Conservation (phyloP, 192 early-diverging fungal genomes). For the Podila verticillata region DNA sequence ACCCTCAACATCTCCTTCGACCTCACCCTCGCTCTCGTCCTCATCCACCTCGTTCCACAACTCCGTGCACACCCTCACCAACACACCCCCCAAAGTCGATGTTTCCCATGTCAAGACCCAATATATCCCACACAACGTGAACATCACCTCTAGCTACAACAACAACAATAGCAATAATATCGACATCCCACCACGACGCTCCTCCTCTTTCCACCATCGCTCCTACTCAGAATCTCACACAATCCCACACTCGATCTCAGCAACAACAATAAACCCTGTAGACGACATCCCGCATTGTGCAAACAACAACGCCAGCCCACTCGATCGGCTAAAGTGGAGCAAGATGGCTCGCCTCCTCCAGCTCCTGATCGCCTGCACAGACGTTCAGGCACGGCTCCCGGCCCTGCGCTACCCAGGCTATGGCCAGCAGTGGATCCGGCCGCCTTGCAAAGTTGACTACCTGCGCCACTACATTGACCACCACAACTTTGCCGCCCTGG, state of each 20-base stretch:
- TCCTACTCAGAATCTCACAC: too few relatives aligned
- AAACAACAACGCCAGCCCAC: neutral
- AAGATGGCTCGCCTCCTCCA: constrained; percentile 35
- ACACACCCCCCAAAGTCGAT: too few relatives aligned
- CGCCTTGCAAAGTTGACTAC: constrained; percentile 38
- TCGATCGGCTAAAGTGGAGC: constrained; percentile 16
- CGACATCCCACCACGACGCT: neutral
- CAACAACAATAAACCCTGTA: neutral
- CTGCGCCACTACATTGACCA: constrained; percentile 29
- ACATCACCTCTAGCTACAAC: neutral
- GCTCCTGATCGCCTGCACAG: constrained; percentile 37
- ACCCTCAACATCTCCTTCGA: neutral
- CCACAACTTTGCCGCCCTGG: constrained; percentile 6
- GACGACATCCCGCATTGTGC: neutral
- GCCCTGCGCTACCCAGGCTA: constrained; percentile 44
- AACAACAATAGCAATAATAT: neutral
- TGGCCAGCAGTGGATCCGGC: constrained; percentile 46
- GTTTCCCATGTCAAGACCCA: too few relatives aligned
- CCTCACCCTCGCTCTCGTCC: neutral
- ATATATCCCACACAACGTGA: neutral
- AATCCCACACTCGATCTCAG: neutral
- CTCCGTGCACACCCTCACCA: too few relatives aligned
- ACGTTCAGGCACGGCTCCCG: constrained; percentile 32
- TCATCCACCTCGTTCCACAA: neutral
- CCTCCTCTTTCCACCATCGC: too few relatives aligned